Base-by-base conservation (phyloP, 2,329 filamentous ascomycete species). In the Kalaharituber pfeilii region DNA sequence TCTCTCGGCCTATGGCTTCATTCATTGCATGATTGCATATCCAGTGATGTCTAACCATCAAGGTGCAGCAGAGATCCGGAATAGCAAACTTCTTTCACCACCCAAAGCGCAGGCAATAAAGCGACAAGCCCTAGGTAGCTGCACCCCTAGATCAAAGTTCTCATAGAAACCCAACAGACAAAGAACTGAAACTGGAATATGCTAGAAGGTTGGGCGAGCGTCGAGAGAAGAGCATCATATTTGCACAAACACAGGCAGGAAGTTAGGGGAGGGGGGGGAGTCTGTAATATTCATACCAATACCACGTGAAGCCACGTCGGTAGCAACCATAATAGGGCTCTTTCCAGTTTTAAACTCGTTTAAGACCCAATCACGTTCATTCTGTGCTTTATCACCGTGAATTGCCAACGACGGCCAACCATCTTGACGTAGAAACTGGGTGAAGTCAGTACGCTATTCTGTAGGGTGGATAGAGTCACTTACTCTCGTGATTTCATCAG, bases 351-450 rank as follows among this genome's bases (percentile, higher is more conserved):
- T 96, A 75, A 95, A 95, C 66, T 95, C 87, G 39, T 83, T 76
- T 62, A 95, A 93, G 13, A 86, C 89, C 55, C 86, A 89, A 68
- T 94, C 87, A 60, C 88, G 82, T 66, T 95, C 89, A 59, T 89
- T 79, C 66, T 95, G 89, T 65, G 94, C 88, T 66, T 94, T 93
- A 56, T 87, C 87, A 59, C 88, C 88, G 63, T 95, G 88, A 52
- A 95, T 89, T 24, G 87, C 91, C 76, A 91, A 87, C 69, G 85
- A 91, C 1, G 91, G 91, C 88, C 91, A 98, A 67, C 91, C 91
- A 58, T 64, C 62, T 55, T 64, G 62, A 7, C 62, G 60, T 30
- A 64, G 54, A 44, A 64, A 64, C 61, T 63, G 51, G 30, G 28
- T 5, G 18, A 52, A 3, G 25, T 68, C 87, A 91, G 53, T 78